Conservation (phyloP, 2,329 filamentous ascomycete species). For the Xylariaceae sp. region DNA sequence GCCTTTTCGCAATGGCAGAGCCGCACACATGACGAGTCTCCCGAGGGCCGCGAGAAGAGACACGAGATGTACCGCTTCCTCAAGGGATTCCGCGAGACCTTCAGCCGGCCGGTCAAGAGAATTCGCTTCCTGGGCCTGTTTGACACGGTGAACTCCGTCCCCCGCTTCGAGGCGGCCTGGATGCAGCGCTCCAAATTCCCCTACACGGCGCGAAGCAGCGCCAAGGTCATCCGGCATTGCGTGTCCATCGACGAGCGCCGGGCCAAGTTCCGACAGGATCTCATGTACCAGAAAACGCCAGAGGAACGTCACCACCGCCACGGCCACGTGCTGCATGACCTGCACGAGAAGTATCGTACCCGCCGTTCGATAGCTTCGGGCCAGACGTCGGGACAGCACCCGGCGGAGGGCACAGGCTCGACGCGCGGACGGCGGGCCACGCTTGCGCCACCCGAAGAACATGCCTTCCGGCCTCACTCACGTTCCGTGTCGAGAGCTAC, state of each 20-base stretch:
- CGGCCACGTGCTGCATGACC: conserved; percentile 17
- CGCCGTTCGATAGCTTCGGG: conserved; percentile 15
- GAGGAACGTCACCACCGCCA: conserved; percentile 17
- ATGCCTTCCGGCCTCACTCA: conserved; percentile 30
- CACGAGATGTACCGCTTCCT: conserved; percentile 67
- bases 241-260: conserved; percentile 66
- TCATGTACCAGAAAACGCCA: conserved; percentile 50
- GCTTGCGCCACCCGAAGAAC: conserved; percentile 23
- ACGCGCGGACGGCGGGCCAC: conserved; percentile 17
- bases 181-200: conserved; percentile 77
- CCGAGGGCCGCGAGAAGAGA: conserved; percentile 44
- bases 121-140: conserved; percentile 76
- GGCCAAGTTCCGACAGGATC: conserved; percentile 66
- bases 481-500: conserved; percentile 29
- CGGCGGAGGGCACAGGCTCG: conserved; percentile 1
- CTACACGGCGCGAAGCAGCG: conserved; percentile 54
- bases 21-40: conserved; percentile 41
- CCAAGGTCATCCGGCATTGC: conserved; percentile 59
- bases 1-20: conserved; percentile 70
- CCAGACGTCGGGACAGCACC: conserved; percentile 4
- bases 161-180: conserved; percentile 67
- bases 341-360: conserved; percentile 34
- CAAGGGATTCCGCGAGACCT: conserved; percentile 75
- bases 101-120: conserved; percentile 66
- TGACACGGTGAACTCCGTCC: conserved; percentile 76